Conservation (phyloP, 805 yeast species). For the Wickerhamiella azymoides region DNA sequence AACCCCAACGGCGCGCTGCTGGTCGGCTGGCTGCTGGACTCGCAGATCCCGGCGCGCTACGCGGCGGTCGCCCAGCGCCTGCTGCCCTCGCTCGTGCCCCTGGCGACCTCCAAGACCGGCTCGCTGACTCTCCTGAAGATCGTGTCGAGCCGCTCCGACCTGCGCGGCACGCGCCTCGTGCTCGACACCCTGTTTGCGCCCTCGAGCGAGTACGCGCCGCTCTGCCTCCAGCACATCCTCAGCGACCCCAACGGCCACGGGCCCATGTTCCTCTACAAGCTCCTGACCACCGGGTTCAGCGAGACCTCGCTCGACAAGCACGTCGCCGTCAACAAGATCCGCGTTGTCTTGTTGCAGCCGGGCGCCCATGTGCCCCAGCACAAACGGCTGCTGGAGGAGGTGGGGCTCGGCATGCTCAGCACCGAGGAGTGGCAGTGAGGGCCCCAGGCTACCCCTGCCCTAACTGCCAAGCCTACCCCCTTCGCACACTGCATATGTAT, state of each 20-base stretch:
- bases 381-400: constrained; percentile 81
- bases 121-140: constrained; percentile 63
- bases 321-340: constrained; percentile 46
- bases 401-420: constrained; percentile 38
- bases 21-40: constrained; percentile 89
- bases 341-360: constrained; percentile 44
- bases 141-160: constrained; percentile 57
- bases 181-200: constrained; percentile 46
- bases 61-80: constrained; percentile 48
- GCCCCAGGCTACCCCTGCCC: no score
- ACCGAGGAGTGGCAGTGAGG: neutral
- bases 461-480: no score
- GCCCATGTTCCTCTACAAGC: constrained; percentile 64
- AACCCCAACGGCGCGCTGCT: constrained; percentile 81
- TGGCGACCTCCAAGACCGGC: constrained; percentile 75
- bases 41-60: constrained; percentile 46
- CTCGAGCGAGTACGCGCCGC: constrained; percentile 27
- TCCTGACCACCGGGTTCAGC: constrained; percentile 54
- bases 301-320: constrained; percentile 41
- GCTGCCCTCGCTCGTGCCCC: constrained; percentile 43
- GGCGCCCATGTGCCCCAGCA: constrained; percentile 45
- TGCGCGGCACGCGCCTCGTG: constrained; percentile 44
- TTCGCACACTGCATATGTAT: neutral
- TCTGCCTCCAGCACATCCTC: constrained; percentile 42
- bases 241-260: constrained; percentile 52